Evolutionary conservation across 441 rosid species (phyloP), one percentile per base, ranked within the genome.

Genomic region (Pelargonium australe): DNA sequence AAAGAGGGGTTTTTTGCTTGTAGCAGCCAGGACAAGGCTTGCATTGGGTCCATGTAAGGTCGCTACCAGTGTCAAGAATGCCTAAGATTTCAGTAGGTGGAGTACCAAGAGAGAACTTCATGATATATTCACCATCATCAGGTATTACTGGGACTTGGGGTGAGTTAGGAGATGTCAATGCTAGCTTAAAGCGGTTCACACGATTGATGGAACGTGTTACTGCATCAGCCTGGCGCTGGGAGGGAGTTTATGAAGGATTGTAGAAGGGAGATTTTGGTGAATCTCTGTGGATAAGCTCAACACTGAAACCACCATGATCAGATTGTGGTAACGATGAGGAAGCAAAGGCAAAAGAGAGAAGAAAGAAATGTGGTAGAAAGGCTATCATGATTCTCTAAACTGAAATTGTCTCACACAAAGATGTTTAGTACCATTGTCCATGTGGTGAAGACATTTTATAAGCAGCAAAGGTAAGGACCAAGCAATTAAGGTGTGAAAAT

Each of bases 281-380:
- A 31, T 83, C 86, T 5, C 89, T 75, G 67, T 70, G 84, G 67
- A 83, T 77, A 3, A 78, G 64, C 17, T 84, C 84, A 7, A 78
- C 44, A 43, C 63, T 75, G 20, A 83, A 84, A 0, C 81, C 76
- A 7, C 34, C 67, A 19, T 43, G 19, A 53, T n/a, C 60, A 16
- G 60, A 1, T 53, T 14, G 60, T 14, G 60, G 8, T 14, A 53
- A 7, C 16, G 10, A 53, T 2, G 60, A n/a, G 16, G 19, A 16
- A 14, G 20, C 20, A 53, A 53, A 16, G 6, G 19, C 19, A 5
- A 17, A 53, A 2, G 23, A 53, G 60, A 53, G 20, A 14, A 45
- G 51, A 45, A 45, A 12, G 51, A 45, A 45, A 45, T 45, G 51
- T 10, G 51, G 4, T 45, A 45, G 4, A 45, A 45, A 53, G 23